A percentile compares a stretch with the other conserved stretches of the same genome.
Evolutionary conservation across 2,329 filamentous ascomycete species (phyloP).

Genomic region (Stagonosporopsis vannaccii): DNA sequence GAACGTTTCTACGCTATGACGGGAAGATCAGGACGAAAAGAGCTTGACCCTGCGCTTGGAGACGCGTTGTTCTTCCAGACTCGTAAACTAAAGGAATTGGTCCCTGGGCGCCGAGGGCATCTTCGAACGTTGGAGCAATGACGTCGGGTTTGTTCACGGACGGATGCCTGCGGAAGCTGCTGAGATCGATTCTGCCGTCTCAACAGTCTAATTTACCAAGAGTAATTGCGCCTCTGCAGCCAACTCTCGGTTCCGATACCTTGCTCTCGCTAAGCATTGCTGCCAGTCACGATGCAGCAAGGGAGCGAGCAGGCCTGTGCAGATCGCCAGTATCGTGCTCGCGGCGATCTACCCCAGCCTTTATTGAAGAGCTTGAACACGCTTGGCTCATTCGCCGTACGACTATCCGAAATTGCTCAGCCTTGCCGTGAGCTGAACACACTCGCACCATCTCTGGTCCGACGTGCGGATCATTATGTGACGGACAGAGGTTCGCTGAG

Average conservation of each 20-base stretch:
- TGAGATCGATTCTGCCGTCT: background rate
- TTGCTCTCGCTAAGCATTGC: background rate
- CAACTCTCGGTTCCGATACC: background rate
- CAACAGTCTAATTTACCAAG: background rate
- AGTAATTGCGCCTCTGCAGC: background rate
- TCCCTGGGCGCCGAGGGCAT: slow-evolving; percentile 10
- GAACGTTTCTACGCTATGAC: slow-evolving; percentile 5
- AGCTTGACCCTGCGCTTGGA: slow-evolving; percentile 12
- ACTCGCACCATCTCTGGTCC: background rate
- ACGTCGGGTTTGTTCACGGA: slow-evolving; percentile 8
- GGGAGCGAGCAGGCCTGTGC: slow-evolving; percentile 4
- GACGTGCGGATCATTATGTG: background rate
- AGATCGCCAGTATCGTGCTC: slow-evolving; percentile 8
- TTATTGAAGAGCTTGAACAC: slow-evolving; percentile 1
- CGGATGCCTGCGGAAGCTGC: slow-evolving; percentile 10
- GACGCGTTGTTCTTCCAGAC: slow-evolving; percentile 15
- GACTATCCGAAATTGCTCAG: background rate
- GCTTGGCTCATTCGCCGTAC: background rate
- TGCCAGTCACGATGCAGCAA: background rate
- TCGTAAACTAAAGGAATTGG: slow-evolving; percentile 3
- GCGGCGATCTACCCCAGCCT: background rate
- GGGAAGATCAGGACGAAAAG: slow-evolving; percentile 13
- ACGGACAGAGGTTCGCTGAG: background rate
- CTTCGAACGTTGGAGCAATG: background rate
- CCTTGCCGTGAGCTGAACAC: background rate